A percentile compares a stretch with the other conserved stretches of the same genome.
phyloP scores from a whole-genome alignment of 2,329 filamentous ascomycete species.

The Scolecobasidium constrictum region DNA sequence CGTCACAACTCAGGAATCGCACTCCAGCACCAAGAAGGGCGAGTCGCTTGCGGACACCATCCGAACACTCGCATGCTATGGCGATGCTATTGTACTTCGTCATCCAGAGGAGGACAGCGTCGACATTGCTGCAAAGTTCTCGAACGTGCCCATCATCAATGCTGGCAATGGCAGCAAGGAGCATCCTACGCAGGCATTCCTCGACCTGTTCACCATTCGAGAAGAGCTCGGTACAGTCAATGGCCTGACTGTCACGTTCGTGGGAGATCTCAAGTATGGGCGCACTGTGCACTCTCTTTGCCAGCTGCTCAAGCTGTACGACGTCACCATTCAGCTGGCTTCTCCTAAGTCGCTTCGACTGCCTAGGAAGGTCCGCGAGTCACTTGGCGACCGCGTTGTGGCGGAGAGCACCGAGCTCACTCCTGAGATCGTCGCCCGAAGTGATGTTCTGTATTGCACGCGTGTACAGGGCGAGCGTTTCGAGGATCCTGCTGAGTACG shows the following conservation, averaged over 20 bases:
- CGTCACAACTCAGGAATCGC: conserved; percentile 67
- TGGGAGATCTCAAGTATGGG: conserved; percentile 86
- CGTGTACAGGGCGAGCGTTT: conserved; percentile 96
- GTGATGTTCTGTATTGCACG: conserved; percentile 94
- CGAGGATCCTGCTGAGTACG: conserved; percentile 67
- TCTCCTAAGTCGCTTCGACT: conserved; percentile 69
- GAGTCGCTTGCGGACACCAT: conserved; percentile 90
- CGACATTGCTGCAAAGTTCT: conserved; percentile 74
- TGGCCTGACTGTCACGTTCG: conserved; percentile 90
- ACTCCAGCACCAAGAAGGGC: conserved; percentile 88
- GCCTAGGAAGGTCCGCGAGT: conserved; percentile 61
- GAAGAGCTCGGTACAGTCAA: conserved; percentile 95
- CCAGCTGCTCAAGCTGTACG: conserved; percentile 90
- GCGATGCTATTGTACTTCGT: conserved; percentile 89
- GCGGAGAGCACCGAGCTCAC: conserved; percentile 69
- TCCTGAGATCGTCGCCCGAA: conserved; percentile 72
- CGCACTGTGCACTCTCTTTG: conserved; percentile 91
- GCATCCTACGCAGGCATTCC: conserved; percentile 93
- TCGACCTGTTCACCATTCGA: conserved; percentile 96
- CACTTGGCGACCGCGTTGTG: conserved; percentile 59
- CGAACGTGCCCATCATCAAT: conserved; percentile 88
- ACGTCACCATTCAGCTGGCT: conserved; percentile 87
- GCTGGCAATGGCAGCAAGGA: conserved; percentile 92
- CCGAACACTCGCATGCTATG: conserved; percentile 86
- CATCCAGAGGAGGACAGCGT: conserved; percentile 78